Evolutionary conservation across 164 flowering plant species (phyloP), one percentile per base, ranked within the genome.

Genomic region (Magnolia sinica): DNA sequence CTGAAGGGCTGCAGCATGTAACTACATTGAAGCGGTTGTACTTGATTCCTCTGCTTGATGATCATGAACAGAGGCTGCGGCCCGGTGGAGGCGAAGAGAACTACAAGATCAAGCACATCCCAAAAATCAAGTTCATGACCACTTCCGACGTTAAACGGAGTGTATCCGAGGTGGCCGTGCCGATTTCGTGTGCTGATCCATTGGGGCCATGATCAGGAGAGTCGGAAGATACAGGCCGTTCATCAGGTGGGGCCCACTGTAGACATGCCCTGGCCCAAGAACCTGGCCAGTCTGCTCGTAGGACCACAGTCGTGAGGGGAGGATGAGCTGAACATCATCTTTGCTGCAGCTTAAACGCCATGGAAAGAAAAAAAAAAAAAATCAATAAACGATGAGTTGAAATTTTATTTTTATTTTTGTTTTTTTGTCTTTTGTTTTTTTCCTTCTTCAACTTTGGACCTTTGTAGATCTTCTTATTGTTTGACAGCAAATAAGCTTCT

Each of bases 31-130:
- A 69, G 61, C 66, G 73, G 23, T 52, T 82, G 70, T 27, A 69
- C 14, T 61, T 83, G 80, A 64, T 79, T 64, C 85, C 85, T 67
- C 79, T 81, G 82, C 82, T 81, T 2, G 80, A 81, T 64, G 86
- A 79, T 37, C 83, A 74, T 23, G 80, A 14, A 69, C 72, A 83
- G 51, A 74, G 79, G 77, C 65, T 83, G 80, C 74, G 65, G 58
- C 86, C 83, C 64, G 81, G 78, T 29, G 81, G 83, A 24, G 82
- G 82, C 52, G 59, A 68, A 55, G 83, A 83, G 65, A 79, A 76
- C 73, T 59, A 83, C 74, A 83, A 83, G 78, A 83, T 83, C 72
- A 74, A 71, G 20, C 58, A 83, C 81, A 83, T 83, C 70, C 79
- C 81, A 50, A 1, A 1, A 5, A 52, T 83, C 37, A 50, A 9